Evolutionary conservation across 2,329 filamentous ascomycete genomes (phyloP).

Genomic region (Hypoxylon sp.): DNA sequence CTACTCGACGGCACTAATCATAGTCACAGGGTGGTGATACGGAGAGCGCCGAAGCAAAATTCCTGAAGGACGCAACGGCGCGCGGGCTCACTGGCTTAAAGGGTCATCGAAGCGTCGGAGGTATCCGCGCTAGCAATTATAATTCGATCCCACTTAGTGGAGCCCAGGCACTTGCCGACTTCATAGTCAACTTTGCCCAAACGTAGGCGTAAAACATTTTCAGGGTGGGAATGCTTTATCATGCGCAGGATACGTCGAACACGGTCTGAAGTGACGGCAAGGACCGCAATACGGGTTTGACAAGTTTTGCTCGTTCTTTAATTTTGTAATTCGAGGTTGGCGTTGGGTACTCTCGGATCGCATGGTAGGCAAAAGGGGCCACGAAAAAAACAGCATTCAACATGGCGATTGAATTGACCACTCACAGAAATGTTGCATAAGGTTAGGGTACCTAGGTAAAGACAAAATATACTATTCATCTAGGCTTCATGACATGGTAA

Average conservation of each 20-base stretch:
- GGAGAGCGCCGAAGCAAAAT: slow-evolving; percentile 82
- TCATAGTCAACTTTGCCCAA: slow-evolving; percentile 70
- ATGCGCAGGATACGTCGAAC: too few relatives aligned
- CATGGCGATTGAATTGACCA: slow-evolving; percentile 28
- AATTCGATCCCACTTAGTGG: slow-evolving; percentile 82
- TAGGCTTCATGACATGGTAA: slow-evolving; percentile 2
- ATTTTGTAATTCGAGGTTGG: slow-evolving; percentile 12
- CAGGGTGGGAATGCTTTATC: too few relatives aligned
- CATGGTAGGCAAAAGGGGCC: slow-evolving; percentile 18
- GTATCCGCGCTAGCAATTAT: slow-evolving; percentile 90
- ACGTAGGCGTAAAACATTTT: slow-evolving; percentile 50
- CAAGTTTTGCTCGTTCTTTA: background rate
- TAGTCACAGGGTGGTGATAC: slow-evolving; percentile 65
- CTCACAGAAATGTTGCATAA: slow-evolving; percentile 21
- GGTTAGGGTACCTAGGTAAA: background rate
- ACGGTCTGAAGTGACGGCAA: background rate
- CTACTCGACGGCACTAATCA: slow-evolving; percentile 13
- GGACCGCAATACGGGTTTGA: background rate
- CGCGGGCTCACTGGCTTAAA: slow-evolving; percentile 84
- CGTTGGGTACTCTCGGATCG: slow-evolving; percentile 21
- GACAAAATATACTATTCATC: slow-evolving; percentile 30
- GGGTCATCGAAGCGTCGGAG: slow-evolving; percentile 88
- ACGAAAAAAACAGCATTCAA: slow-evolving; percentile 38
- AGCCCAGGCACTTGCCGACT: slow-evolving; percentile 76
- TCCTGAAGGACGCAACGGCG: slow-evolving; percentile 80